Evolutionary conservation across 306 rosid species (phyloP), one percentile per base, ranked within the genome.

Genomic region (Cucurbita ficifolia): DNA sequence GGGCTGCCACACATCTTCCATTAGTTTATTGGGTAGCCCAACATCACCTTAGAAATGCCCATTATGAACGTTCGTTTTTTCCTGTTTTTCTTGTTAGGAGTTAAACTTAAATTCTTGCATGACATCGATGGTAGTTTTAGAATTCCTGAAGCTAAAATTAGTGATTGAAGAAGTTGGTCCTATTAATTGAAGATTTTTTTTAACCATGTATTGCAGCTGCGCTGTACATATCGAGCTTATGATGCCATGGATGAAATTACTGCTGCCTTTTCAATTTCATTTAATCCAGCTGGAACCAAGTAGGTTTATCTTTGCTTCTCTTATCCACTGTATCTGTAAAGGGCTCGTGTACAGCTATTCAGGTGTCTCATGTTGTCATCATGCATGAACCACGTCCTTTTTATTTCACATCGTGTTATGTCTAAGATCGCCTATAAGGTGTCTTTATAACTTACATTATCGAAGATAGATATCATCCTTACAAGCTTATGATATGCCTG

Each of bases 191-290:
- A 42, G 59, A 75, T n/a, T 17, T 56, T 46, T 1, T 58, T 29
- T 29, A 29, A 64, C 43, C 78, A 79, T 49, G 81, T 75, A 77
- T 81, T 86, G 84, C 86, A 94, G 98, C 79, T 90, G 53, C 98
- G 98, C 8, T 90, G 98, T 75, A 90, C 98, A 8, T 94, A 90
- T 77, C 90, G 97, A 54, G 98, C 98, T 58, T 94, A 90, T 81
- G 98, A 94, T 83, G 92, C 92, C 16, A 88, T 94, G 95, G 98
- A 90, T 76, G 98, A 94, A 84, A 90, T 94, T 39, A 81, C 92
- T 33, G 86, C 97, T 75, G 98, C 98, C 5, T 94, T 89, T 81
- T 94, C 98, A 55, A 78, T 89, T 70, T 92, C 96, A 70, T 94
- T 94, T 78, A 89, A 94, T 87, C 96, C 97, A 69, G 72, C 84